Conservation (phyloP, 768 basidiomycete genomes). For the Lyophyllum semitale region DNA sequence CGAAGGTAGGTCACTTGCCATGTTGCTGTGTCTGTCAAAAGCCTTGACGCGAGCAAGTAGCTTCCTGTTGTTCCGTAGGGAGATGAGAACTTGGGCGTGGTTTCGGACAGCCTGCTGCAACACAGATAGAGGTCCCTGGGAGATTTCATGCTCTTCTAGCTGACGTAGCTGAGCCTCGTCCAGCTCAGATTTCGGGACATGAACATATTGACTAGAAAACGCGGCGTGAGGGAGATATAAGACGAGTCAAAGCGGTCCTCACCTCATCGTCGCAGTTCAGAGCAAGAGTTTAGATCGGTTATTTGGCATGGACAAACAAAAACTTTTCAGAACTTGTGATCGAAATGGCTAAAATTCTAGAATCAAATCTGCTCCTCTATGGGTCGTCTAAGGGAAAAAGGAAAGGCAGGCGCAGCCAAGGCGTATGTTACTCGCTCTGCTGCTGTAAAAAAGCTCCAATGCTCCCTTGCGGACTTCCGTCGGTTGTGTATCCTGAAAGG, state of each 20-base stretch:
- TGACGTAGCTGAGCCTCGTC: slow-evolving; percentile 96
- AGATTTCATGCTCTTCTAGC: slow-evolving; percentile 97
- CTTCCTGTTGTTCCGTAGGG: slow-evolving; percentile 98
- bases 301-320: slow-evolving; percentile 38
- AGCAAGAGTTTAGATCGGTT: slow-evolving; percentile 16
- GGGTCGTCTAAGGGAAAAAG: slow-evolving; percentile 82
- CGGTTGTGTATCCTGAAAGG: slow-evolving; percentile 97
- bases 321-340: slow-evolving; percentile 25
- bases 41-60: slow-evolving; percentile 94
- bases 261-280: slow-evolving; percentile 37
- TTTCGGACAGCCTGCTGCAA: slow-evolving; percentile 97
- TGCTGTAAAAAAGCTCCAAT: slow-evolving; percentile 94
- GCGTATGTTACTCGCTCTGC: slow-evolving; percentile 89
- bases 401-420: slow-evolving; percentile 89
- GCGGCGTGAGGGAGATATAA: neutral
- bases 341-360: neutral
- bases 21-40: slow-evolving; percentile 98
- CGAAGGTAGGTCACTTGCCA: slow-evolving; percentile 57
- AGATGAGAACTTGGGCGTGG: slow-evolving; percentile 96
- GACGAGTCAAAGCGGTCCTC: slow-evolving; percentile 8
- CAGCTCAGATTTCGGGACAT: slow-evolving; percentile 94
- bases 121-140: slow-evolving; percentile 94
- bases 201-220: slow-evolving; percentile 84
- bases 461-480: slow-evolving; percentile 95
- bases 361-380: slow-evolving; percentile 36